Evolutionary conservation across 352 stramenopile genomes (phyloP).

Genomic region (Phytophthora tentaculata): DNA sequence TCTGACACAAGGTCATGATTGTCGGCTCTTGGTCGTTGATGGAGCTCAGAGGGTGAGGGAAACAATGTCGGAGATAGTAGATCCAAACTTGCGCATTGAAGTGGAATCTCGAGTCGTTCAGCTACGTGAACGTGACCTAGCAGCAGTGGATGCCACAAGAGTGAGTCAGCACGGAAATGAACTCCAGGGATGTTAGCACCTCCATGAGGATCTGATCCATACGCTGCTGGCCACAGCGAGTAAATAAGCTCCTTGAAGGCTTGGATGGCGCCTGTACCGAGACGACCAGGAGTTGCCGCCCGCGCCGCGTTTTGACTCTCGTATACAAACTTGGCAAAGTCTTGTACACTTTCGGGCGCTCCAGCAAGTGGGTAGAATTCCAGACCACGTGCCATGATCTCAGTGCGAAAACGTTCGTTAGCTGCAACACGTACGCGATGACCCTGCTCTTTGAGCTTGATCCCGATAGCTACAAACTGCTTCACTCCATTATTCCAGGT

Average conservation of each 20-base stretch:
- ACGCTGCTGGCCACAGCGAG: constrained; percentile 46
- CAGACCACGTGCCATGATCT: constrained; percentile 53
- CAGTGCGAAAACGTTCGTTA: constrained; percentile 65
- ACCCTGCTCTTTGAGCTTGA: constrained; percentile 61
- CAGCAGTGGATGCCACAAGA: constrained; percentile 50
- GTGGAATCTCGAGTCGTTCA: constrained; percentile 51
- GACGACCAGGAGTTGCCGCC: constrained; percentile 18
- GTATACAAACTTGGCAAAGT: constrained; percentile 31
- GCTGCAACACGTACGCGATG: constrained; percentile 85
- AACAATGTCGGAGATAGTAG: constrained; percentile 50
- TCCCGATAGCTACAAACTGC: constrained; percentile 62
- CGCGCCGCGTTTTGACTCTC: constrained; percentile 24
- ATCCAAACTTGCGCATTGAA: constrained; percentile 51
- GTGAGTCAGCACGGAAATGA: constrained; percentile 51
- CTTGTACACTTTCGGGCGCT: constrained; percentile 33
- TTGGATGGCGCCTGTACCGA: constrained; percentile 31
- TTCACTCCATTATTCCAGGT: constrained; percentile 62
- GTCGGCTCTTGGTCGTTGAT: constrained; percentile 22
- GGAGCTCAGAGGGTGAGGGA: constrained; percentile 49
- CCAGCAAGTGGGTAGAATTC: constrained; percentile 57
- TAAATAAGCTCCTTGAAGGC: constrained; percentile 51
- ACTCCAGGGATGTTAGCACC: constrained; percentile 32
- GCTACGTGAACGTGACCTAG: constrained; percentile 58
- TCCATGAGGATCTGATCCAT: constrained; percentile 49
- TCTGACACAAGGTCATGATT: constrained; percentile 40